Evolutionary conservation across 2,329 filamentous ascomycete species (phyloP).

Genomic region (Penicillium psychrosexuale): DNA sequence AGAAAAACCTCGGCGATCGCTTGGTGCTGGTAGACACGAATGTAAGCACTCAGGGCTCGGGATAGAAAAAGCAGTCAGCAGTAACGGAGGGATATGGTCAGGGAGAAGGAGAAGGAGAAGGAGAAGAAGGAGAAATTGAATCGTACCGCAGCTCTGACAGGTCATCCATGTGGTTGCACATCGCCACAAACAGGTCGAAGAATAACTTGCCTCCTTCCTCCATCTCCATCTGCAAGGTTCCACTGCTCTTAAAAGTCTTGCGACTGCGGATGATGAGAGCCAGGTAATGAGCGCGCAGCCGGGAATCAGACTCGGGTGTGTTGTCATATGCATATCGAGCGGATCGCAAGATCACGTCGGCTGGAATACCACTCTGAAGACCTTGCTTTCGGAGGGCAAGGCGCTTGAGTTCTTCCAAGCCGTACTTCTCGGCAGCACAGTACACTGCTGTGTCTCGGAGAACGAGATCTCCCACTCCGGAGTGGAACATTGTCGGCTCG

Average conservation of each 20-base stretch:
- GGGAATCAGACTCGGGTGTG: slow-evolving; percentile 88
- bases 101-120: background rate
- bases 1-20: slow-evolving; percentile 55
- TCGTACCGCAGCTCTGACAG: slow-evolving; percentile 80
- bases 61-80: slow-evolving; percentile 15
- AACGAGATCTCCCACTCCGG: slow-evolving; percentile 69
- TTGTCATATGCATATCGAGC: slow-evolving; percentile 94
- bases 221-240: slow-evolving; percentile 99
- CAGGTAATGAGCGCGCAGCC: slow-evolving; percentile 93
- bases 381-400: slow-evolving; percentile 93
- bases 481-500: slow-evolving; percentile 75
- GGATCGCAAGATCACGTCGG: slow-evolving; percentile 84
- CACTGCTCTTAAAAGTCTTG: slow-evolving; percentile 96
- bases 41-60: slow-evolving; percentile 17
- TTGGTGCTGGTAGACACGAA: slow-evolving; percentile 43
- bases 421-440: slow-evolving; percentile 86
- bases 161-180: slow-evolving; percentile 98
- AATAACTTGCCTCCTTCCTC: slow-evolving; percentile 91
- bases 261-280: slow-evolving; percentile 95
- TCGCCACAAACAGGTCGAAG: slow-evolving; percentile 96
- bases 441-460: slow-evolving; percentile 93
- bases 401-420: slow-evolving; percentile 86
- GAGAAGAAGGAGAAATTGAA: slow-evolving; percentile 20
- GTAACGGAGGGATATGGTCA: slow-evolving; percentile 15
- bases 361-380: slow-evolving; percentile 86